These are phyloP conservation scores for Geranium incanum DNA, from an alignment of 441 rosid species.

Conservation along the genomic window DNA sequence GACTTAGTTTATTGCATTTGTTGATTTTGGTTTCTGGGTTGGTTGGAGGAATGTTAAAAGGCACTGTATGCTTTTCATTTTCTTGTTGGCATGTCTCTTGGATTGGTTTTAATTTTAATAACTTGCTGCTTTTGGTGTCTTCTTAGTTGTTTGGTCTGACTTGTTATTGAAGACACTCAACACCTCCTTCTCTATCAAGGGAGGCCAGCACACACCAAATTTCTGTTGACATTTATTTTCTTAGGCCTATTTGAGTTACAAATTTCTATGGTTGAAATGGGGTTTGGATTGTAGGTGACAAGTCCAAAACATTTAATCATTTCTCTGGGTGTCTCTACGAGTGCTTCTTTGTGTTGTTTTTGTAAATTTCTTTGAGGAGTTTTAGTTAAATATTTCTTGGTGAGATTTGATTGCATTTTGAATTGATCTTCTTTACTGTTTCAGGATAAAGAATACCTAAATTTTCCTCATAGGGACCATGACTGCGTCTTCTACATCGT, in stretches of 20 bases:
- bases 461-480: conserved; percentile 30
- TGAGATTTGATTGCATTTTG: conserved; percentile 9
- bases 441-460: conserved; percentile 23
- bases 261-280: neutral
- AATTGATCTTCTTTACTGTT: conserved; percentile 18
- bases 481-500: conserved; percentile 51
- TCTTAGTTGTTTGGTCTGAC: conserved; percentile 3
- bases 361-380: neutral
- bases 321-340: neutral
- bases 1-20: conserved; percentile 13
- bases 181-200: conserved; percentile 2
- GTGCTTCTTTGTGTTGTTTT: neutral
- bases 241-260: neutral
- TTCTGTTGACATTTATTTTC: conserved; percentile 7
- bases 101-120: neutral
- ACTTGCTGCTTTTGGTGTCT: conserved; percentile 1
- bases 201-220: neutral
- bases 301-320: neutral
- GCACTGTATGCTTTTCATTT: neutral
- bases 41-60: neutral
- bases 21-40: conserved; percentile 2
- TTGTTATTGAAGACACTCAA: conserved; percentile 7
- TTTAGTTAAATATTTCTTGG: neutral
- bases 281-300: neutral
- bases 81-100: conserved; percentile 8